Evolutionary conservation across 2,329 filamentous ascomycete genomes (phyloP), one percentile per base, ranked within the genome.

Genomic region (Colletotrichum melonis): DNA sequence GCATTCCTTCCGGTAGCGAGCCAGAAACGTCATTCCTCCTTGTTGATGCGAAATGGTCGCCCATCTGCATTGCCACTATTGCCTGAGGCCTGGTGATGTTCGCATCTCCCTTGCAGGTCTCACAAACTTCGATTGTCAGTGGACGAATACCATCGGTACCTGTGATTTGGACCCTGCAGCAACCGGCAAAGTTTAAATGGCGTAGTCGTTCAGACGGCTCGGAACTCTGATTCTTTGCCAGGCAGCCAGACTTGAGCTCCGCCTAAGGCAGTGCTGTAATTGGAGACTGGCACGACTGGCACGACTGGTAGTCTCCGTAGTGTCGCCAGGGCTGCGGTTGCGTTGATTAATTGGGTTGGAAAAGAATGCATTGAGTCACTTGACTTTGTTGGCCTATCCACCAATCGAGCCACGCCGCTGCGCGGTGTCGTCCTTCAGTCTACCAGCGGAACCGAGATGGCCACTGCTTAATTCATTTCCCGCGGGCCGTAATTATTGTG

Each of bases 131-230:
- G 55, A 59, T 12, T 16, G 30, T 42, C 26, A 67, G 8, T 49
- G 42, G 42, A n/a, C 42, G n/a, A 54, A 42, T 67, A 46, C 63
- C 26, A 30, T 35, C 30, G 24, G 66, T 72, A 46, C 46, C 66
- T 62, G 67, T 62, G 55, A 49, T 59, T 56, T 26, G 62, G 71
- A 71, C 71, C 71, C 71, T 73, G 71, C 71, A 73, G 67, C 67
- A 59, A 30, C 42, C 35, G 56, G 35, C 11, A 71, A 73, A 73
- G 67, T 73, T 71, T 65, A 73, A 66, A 62, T 62, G 60, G 49
- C 46, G 49, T 65, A 66, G 49, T 57, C 19, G 59, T 73, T 73
- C 49, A 55, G 71, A 63, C 56, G 60, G 46, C 30, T 71, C 55
- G 35, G 26, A 55, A 65, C 42, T 60, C 16, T 56, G 55, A 58